Evolutionary conservation across 2,329 filamentous ascomycete species (phyloP), one percentile per base, ranked within the genome.

Genomic region (Phialophora tarda): DNA sequence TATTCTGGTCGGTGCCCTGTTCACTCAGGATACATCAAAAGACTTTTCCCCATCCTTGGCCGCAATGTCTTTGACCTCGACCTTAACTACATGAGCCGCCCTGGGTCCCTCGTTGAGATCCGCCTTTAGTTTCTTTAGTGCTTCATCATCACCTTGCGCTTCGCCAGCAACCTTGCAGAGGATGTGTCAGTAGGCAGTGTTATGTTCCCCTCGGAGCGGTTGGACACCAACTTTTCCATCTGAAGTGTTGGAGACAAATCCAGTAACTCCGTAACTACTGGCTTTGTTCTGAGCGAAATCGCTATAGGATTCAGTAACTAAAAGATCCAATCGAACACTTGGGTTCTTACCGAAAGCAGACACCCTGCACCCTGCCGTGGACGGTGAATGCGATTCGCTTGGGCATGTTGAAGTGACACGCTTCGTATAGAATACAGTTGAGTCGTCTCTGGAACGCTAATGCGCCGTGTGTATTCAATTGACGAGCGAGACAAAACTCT

Each of bases 161-260:
- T 97, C 93, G 28, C 94, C 94, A 75, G 92, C 88, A 55, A 98
- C 93, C 92, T 97, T 71, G 3, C 32, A 17, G 17, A 21, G 53
- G 10, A 21, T 51, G 48, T 44, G 59, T 69, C 58, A 63, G 55
- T 47, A 23, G 12, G 63, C 23, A 23, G 41, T 61, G 44, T 44
- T 11, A 30, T 68, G 12, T 2, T 34, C 5, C 6, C 14, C 14
- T 53, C 48, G 8, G 7, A 23, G 24, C 17, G 26, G 12, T 14
- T n/a, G 26, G 28, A 8, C 53, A 55, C 77, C 8, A 55, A 83
- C 82, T 72, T 78, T 78, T 69, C 79, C 81, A 63, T 81, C 79
- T 6, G 74, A 74, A 7, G 80, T 82, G 64, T 85, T 85, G 62
- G 75, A 78, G 4, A 83, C 82, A 73, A 76, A 84, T 28, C 83